These are phyloP conservation scores for Coemansia sp. DNA, from an alignment of 192 early-diverging fungal genomes.

Conservation along the genomic window DNA sequence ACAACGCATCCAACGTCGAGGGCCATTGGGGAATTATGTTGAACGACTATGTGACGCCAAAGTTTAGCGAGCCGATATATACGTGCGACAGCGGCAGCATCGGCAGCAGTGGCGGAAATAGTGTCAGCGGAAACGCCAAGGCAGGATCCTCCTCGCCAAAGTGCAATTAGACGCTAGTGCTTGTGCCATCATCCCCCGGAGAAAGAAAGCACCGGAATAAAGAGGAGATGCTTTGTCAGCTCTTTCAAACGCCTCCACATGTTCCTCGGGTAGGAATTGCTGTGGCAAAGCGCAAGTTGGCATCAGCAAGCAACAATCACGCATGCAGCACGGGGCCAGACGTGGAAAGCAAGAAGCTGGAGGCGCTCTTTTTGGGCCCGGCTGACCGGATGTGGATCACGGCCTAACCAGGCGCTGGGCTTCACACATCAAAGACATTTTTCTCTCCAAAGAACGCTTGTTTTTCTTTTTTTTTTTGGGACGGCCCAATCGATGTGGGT, in stretches of 20 bases:
- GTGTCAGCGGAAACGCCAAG: too few species aligned
- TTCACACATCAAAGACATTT: neutral
- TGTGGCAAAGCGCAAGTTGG: too few species aligned
- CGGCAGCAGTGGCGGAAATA: neutral
- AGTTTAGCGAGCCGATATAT: constrained; percentile 35
- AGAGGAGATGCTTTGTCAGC: too few species aligned
- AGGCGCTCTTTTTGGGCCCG: neutral
- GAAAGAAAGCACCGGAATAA: too few species aligned
- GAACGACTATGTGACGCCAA: constrained; percentile 32
- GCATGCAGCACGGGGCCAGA: constrained; percentile 1
- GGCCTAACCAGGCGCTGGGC: neutral
- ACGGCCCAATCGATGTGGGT: neutral
- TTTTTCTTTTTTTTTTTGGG: neutral
- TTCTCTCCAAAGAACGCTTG: neutral
- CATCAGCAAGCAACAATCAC: neutral
- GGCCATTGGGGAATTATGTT: constrained; percentile 39
- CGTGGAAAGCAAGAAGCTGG: neutral
- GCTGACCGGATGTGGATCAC: neutral
- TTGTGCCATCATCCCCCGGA: neutral
- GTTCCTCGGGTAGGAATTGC: too few species aligned
- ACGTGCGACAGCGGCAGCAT: constrained; percentile 6
- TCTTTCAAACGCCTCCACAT: too few species aligned
- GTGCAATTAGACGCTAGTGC: neutral
- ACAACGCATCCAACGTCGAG: constrained; percentile 50
- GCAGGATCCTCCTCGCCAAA: too few species aligned